These are phyloP conservation scores for Maudiozyma bulderi DNA, from an alignment of 805 yeast genomes.

Conservation along the genomic window DNA sequence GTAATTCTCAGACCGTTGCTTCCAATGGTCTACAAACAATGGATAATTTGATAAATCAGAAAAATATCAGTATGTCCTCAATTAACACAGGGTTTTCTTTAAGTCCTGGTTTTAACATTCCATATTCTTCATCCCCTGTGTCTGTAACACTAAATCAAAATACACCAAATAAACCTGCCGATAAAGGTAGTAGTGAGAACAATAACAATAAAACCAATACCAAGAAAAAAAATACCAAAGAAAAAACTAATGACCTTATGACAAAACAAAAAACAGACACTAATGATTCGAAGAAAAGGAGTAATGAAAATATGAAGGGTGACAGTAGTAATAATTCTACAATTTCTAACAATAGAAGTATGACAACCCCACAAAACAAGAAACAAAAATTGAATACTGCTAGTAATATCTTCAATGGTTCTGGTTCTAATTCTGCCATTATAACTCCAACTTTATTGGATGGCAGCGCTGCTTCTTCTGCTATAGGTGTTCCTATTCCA, in stretches of 20 bases:
- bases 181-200: background rate
- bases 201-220: background rate
- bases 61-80: background rate
- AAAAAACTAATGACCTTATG: conserved; percentile 4
- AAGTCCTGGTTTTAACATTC: conserved; percentile 37
- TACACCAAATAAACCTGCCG: background rate
- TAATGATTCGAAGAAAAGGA: conserved; percentile 1
- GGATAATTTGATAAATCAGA: background rate
- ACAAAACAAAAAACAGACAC: background rate
- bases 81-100: conserved; percentile 16
- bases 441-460: background rate
- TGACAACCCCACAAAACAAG: conserved; percentile 1
- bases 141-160: conserved; percentile 44
- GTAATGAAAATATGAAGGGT: background rate
- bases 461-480: background rate
- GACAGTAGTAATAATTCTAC: background rate
- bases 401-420: background rate
- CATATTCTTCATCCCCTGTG: conserved; percentile 69
- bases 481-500: background rate
- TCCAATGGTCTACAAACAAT: background rate
- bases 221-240: conserved; percentile 1
- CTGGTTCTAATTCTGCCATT: conserved; percentile 3
- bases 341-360: background rate
- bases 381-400: conserved; percentile 1
- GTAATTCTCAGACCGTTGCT: background rate